Evolutionary conservation across 2,329 filamentous ascomycete genomes (phyloP).

Genomic region (Raffaelea arxii): DNA sequence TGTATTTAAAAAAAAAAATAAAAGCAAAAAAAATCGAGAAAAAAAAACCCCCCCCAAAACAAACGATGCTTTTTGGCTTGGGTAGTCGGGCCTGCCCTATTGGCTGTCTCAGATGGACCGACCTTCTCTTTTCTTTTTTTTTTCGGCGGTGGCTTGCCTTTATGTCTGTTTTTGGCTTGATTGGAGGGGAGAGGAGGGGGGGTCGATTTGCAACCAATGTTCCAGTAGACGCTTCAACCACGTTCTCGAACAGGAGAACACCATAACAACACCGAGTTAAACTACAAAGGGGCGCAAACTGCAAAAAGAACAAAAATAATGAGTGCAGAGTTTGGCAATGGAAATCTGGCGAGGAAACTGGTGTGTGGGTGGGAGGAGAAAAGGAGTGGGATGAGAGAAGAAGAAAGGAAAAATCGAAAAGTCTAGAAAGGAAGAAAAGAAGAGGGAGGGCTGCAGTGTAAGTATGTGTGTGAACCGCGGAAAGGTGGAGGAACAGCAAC

Average conservation of each 20-base stretch:
- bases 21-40: neutral
- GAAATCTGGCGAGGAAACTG: no score
- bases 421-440: neutral
- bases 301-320: neutral
- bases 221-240: neutral
- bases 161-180: no score
- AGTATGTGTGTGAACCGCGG: neutral
- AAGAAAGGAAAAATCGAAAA: neutral
- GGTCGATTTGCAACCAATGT: no score
- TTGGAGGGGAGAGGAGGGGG: no score
- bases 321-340: no score
- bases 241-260: neutral
- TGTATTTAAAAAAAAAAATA: neutral
- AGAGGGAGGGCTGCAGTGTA: constrained; percentile 3
- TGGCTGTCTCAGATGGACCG: no score
- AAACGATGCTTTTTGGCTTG: no score
- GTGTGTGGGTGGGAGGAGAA: neutral
- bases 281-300: neutral
- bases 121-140: no score
- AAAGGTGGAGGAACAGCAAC: neutral
- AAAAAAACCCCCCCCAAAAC: no score
- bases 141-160: no score
- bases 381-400: no score
- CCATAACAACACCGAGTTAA: neutral
- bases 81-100: no score